Conservation (phyloP, 768 basidiomycete genomes). For the Tephrocybe sp. region DNA sequence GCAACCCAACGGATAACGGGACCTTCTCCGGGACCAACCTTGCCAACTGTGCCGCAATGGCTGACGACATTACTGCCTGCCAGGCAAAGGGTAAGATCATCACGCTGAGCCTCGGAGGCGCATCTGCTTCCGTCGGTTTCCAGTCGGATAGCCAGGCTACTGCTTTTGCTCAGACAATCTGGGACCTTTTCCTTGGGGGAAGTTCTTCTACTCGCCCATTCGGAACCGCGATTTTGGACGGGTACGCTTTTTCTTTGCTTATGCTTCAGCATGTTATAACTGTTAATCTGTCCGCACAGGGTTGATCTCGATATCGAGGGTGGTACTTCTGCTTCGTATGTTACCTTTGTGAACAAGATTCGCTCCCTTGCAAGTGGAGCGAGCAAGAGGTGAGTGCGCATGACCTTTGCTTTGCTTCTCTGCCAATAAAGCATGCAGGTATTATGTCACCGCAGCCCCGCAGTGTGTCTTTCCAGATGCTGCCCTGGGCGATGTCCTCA, state of each 20-base stretch:
- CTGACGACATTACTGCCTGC: slow-evolving; percentile 61
- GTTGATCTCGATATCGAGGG: slow-evolving; percentile 78
- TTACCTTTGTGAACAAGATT: slow-evolving; percentile 55
- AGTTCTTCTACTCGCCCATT: slow-evolving; percentile 63
- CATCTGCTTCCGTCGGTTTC: slow-evolving; percentile 63
- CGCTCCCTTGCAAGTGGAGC: slow-evolving; percentile 49
- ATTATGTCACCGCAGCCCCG: slow-evolving; percentile 65
- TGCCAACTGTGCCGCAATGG: slow-evolving; percentile 60
- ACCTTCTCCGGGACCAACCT: slow-evolving; percentile 64
- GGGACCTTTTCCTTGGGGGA: slow-evolving; percentile 70
- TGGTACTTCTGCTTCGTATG: slow-evolving; percentile 51
- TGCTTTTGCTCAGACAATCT: slow-evolving; percentile 65
- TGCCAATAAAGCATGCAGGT: slow-evolving; percentile 33
- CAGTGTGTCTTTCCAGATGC: slow-evolving; percentile 74
- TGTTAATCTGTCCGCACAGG: slow-evolving; percentile 23
- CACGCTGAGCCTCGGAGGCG: slow-evolving; percentile 60
- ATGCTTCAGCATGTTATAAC: neutral
- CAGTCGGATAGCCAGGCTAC: slow-evolving; percentile 54
- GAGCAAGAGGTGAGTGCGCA: slow-evolving; percentile 46
- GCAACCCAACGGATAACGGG: slow-evolving; percentile 54
- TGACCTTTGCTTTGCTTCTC: neutral
- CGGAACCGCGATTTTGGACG: slow-evolving; percentile 69
- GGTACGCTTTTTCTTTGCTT: slow-evolving; percentile 36
- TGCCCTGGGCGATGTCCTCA: slow-evolving; percentile 56
- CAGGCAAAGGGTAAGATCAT: slow-evolving; percentile 65